phyloP scores from a whole-genome alignment of 495 filamentous ascomycete genomes.

The Xylaria nigripes region DNA sequence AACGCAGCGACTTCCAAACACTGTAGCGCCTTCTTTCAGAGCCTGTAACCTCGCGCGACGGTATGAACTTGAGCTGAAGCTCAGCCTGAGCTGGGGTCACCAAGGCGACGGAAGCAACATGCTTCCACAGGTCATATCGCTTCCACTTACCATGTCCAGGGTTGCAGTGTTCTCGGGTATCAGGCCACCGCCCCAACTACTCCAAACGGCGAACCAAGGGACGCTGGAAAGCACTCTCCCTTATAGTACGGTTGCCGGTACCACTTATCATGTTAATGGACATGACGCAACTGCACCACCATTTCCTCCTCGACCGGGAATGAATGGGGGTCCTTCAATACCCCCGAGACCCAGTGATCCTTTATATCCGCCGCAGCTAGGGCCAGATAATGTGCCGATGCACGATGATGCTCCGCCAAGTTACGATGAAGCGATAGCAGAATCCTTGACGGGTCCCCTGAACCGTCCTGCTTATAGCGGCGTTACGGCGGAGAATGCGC shows the following conservation, averaged over 20 bases:
- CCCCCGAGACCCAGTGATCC: conserved; percentile 23
- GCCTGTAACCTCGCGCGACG: conserved; percentile 79
- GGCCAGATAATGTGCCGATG: conserved; percentile 31
- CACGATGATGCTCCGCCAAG: conserved; percentile 64
- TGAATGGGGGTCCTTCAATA: conserved; percentile 14
- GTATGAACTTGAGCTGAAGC: conserved; percentile 74
- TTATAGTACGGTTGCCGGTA: background rate
- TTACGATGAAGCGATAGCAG: conserved; percentile 87
- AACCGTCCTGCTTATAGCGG: conserved; percentile 40
- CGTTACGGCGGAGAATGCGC: conserved; percentile 41
- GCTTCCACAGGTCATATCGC: conserved; percentile 56
- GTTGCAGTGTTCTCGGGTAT: conserved; percentile 87
- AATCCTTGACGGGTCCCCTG: conserved; percentile 47
- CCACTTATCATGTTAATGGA: conserved; percentile 14
- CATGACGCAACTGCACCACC: conserved; percentile 16
- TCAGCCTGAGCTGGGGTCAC: conserved; percentile 57
- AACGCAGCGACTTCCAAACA: conserved; percentile 62
- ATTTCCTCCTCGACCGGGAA: conserved; percentile 22
- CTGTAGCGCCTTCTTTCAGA: conserved; percentile 72
- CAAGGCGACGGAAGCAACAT: conserved; percentile 13
- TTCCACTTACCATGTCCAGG: conserved; percentile 64
- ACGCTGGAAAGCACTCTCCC: background rate
- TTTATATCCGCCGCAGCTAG: conserved; percentile 42
- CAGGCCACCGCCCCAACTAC: conserved; percentile 63
- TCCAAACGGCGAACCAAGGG: conserved; percentile 41